Conservation (phyloP, 352 stramenopile genomes). For the Phytophthora niederhauseri region DNA sequence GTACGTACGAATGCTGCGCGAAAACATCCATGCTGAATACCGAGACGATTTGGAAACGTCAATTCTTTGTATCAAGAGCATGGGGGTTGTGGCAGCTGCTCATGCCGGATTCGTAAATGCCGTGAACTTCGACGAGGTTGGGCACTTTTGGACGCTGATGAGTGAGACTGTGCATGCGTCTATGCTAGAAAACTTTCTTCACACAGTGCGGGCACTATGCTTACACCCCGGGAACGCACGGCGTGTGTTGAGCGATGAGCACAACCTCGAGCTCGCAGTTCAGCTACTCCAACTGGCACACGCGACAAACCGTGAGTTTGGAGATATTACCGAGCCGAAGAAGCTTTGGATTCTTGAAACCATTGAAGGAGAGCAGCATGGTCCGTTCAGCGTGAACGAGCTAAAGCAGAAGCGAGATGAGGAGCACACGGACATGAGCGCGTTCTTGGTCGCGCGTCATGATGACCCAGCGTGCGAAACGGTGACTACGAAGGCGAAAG, state of each 20-base stretch:
- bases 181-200: constrained; percentile 61
- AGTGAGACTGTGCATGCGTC: constrained; percentile 62
- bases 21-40: constrained; percentile 77
- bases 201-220: constrained; percentile 63
- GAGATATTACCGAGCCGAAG: constrained; percentile 28
- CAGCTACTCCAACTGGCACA: constrained; percentile 75
- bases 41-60: constrained; percentile 67
- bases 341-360: constrained; percentile 62
- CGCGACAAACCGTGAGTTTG: constrained; percentile 36
- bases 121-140: constrained; percentile 72
- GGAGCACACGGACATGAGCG: constrained; percentile 32
- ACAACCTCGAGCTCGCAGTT: constrained; percentile 56
- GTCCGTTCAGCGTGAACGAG: constrained; percentile 52
- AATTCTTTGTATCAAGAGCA: constrained; percentile 64
- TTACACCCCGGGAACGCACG: constrained; percentile 55
- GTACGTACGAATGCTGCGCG: constrained; percentile 78
- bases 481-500: constrained; percentile 27
- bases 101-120: constrained; percentile 43
- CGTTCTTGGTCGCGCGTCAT: constrained; percentile 39
- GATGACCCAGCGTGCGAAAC: constrained; percentile 46
- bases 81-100: constrained; percentile 65
- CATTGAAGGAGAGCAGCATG: constrained; percentile 31
- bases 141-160: constrained; percentile 70
- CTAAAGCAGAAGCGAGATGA: constrained; percentile 50
- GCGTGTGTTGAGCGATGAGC: constrained; percentile 50